Percentiles rank a stretch among this genome's conserved stretches.
Conservation (phyloP, 768 basidiomycete genomes). For the Dioszegia aurantiaca region DNA sequence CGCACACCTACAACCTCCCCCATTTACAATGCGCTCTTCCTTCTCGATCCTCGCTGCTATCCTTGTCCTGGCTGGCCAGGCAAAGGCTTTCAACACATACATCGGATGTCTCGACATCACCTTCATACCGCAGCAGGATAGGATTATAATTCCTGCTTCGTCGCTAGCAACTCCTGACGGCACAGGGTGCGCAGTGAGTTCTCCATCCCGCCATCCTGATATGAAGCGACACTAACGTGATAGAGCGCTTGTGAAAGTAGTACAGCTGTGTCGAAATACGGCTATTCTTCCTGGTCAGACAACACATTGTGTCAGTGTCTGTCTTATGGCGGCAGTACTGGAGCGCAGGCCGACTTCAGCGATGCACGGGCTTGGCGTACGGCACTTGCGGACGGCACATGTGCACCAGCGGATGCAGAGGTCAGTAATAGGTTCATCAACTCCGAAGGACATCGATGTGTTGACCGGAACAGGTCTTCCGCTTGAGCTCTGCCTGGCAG, state of each 20-base stretch:
- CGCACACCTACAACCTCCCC: not conserved
- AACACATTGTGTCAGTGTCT: too few species aligned
- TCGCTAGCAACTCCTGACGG: too few species aligned
- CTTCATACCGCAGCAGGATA: not conserved
- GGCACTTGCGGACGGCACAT: too few species aligned
- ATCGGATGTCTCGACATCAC: not conserved
- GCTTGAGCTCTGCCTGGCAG: not conserved
- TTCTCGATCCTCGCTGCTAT: constrained; percentile 4
- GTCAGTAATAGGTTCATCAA: not conserved
- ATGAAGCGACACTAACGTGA: too few species aligned
- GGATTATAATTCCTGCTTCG: not conserved
- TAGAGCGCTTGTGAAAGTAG: too few species aligned
- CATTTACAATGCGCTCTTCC: not conserved
- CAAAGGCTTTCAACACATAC: constrained; percentile 5
- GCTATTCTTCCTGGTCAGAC: too few species aligned
- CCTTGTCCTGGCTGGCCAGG: constrained; percentile 10
- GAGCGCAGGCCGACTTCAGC: too few species aligned
- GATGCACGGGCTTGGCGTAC: too few species aligned
- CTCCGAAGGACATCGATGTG: not conserved
- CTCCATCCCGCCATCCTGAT: too few species aligned
- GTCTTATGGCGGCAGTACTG: too few species aligned
- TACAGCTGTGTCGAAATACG: too few species aligned
- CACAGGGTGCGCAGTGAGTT: too few species aligned
- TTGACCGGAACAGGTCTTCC: not conserved
- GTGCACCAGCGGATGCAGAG: not conserved